Conservation (phyloP, 2,329 filamentous ascomycete genomes). For the Ophiosphaerella korrae region DNA sequence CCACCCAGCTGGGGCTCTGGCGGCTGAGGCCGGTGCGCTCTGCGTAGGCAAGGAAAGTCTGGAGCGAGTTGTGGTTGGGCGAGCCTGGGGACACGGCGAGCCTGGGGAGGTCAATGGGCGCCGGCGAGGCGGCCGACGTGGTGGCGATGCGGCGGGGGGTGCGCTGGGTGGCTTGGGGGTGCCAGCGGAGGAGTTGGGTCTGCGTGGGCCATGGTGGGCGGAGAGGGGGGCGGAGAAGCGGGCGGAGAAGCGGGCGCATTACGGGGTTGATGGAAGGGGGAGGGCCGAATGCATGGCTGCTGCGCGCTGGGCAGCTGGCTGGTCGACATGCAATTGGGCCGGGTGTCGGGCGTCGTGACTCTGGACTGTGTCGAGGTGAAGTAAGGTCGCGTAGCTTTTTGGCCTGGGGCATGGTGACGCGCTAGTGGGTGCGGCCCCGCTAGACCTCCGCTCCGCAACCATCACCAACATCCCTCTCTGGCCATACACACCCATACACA, state of each 20-base stretch:
- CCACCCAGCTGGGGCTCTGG: constrained; percentile 66
- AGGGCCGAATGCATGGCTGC: constrained; percentile 29
- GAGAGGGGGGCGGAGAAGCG: constrained; percentile 26
- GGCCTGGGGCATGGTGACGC: constrained; percentile 2
- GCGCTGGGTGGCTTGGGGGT: constrained; percentile 28
- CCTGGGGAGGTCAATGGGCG: constrained; percentile 34
- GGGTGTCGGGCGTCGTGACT: too few relatives aligned
- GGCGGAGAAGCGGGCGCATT: constrained; percentile 35
- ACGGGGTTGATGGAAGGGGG: constrained; percentile 12
- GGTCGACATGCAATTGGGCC: background rate
- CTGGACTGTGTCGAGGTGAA: background rate
- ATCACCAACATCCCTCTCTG: background rate
- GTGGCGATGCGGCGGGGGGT: constrained; percentile 35
- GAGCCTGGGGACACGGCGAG: constrained; percentile 38
- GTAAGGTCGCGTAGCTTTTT: constrained; percentile 25
- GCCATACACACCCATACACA: too few relatives aligned
- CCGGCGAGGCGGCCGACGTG: constrained; percentile 29
- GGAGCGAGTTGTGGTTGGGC: constrained; percentile 64
- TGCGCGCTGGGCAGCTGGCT: background rate
- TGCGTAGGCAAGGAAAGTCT: constrained; percentile 69
- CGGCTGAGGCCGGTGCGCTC: constrained; percentile 60
- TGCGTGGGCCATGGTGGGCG: constrained; percentile 30
- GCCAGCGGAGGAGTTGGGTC: constrained; percentile 25
- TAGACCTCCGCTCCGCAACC: constrained; percentile 1
- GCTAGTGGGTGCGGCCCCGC: constrained; percentile 5